Evolutionary conservation across 139 green algal genomes (phyloP).

Genomic region (Penium margaritaceum): DNA sequence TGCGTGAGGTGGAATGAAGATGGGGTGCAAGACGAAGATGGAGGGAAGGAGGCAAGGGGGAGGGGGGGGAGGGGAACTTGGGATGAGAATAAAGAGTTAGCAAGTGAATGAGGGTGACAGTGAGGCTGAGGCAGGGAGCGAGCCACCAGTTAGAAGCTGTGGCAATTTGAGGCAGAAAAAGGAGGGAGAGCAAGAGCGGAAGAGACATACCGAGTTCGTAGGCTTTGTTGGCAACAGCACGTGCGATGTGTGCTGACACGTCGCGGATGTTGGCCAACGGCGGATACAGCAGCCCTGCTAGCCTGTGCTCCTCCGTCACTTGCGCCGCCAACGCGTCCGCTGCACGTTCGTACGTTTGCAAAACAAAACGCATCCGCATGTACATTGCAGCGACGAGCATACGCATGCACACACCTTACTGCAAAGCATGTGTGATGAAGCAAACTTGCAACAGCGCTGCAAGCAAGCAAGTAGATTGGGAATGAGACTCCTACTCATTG

Average conservation of each 20-base stretch:
- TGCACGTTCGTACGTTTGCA: constrained; percentile 11
- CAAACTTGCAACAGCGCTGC: not conserved
- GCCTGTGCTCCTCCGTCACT: constrained; percentile 31
- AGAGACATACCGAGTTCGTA: constrained; percentile 28
- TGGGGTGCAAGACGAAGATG: not conserved
- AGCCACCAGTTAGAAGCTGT: not conserved
- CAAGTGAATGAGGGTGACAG: not conserved
- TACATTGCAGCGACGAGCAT: not conserved
- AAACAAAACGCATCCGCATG: not conserved
- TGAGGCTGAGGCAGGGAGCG: not conserved
- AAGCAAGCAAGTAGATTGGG: not conserved
- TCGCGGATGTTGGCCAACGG: constrained; percentile 25
- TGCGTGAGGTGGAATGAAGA: no score
- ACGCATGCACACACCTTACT: not conserved
- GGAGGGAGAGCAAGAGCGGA: not conserved
- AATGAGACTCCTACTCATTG: not conserved
- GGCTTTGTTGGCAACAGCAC: constrained; percentile 15
- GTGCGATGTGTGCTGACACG: constrained; percentile 24
- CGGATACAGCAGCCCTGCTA: constrained; percentile 22
- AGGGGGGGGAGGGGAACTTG: not conserved
- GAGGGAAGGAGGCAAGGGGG: not conserved
- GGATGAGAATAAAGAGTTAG: not conserved
- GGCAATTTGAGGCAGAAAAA: not conserved
- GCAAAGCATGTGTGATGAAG: not conserved
- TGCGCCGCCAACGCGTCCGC: constrained; percentile 21